Conservation (phyloP, 1,284 basidiomycete genomes). For the Xanthoconium separans region DNA sequence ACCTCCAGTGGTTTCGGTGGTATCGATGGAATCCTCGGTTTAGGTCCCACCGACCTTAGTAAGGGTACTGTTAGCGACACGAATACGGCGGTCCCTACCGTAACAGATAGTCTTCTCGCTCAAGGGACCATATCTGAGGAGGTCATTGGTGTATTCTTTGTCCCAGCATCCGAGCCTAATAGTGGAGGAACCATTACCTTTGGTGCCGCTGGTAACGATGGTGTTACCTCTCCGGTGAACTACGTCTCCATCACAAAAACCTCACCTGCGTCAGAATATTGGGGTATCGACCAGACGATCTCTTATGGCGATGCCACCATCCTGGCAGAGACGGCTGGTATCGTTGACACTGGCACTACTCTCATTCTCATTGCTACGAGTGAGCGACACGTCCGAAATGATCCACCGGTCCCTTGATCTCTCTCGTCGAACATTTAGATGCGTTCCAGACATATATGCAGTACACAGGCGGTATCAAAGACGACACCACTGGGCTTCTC, state of each 20-base stretch:
- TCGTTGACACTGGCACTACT: slow-evolving; percentile 45
- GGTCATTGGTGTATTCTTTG: too few relatives aligned
- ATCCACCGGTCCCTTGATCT: background rate
- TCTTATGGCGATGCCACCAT: slow-evolving; percentile 42
- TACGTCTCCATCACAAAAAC: too few relatives aligned
- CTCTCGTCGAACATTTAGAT: slow-evolving; percentile 29
- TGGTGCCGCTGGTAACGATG: too few relatives aligned
- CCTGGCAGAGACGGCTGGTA: slow-evolving; percentile 35
- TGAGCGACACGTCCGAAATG: slow-evolving; percentile 12
- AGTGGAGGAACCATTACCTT: too few relatives aligned
- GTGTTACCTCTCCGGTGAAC: slow-evolving; percentile 31
- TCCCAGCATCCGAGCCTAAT: too few relatives aligned
- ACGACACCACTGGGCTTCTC: slow-evolving; percentile 43
- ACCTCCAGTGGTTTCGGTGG: too few relatives aligned
- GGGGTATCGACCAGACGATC: slow-evolving; percentile 23
- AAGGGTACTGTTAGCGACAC: background rate
- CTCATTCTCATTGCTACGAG: slow-evolving; percentile 41
- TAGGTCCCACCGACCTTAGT: slow-evolving; percentile 54
- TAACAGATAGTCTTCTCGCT: slow-evolving; percentile 35
- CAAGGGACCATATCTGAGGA: too few relatives aligned
- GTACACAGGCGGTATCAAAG: slow-evolving; percentile 49
- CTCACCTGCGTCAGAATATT: too few relatives aligned
- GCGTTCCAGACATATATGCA: slow-evolving; percentile 50
- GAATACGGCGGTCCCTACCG: background rate
- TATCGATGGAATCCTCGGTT: slow-evolving; percentile 52